Percentiles rank a stretch among this genome's conserved stretches.
Evolutionary conservation across 345 rosid genomes (phyloP).

Genomic region (Populus deltoides): DNA sequence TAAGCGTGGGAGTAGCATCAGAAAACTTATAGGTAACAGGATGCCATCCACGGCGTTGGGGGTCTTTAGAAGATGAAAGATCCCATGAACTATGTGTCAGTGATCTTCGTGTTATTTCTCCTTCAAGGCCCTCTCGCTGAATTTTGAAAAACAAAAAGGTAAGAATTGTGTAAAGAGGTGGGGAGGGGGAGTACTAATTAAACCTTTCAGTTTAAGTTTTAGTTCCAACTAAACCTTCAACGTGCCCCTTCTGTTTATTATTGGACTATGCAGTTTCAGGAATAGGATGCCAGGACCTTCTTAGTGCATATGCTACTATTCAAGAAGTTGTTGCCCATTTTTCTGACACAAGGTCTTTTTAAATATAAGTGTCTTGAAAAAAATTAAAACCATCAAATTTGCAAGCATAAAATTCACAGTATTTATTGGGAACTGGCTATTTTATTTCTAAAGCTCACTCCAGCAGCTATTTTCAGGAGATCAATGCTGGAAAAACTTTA

Average conservation of each 20-base stretch:
- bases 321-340: not conserved
- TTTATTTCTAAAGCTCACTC: not conserved
- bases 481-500: not conserved
- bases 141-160: constrained; percentile 11
- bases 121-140: constrained; percentile 80
- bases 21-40: constrained; percentile 77
- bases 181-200: not conserved
- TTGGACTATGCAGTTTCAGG: no score
- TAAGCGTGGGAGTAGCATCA: constrained; percentile 68
- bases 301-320: no score
- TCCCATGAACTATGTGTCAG: constrained; percentile 86
- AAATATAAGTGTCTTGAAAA: not conserved
- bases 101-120: constrained; percentile 74
- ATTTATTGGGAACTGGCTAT: not conserved
- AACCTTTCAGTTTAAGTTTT: not conserved
- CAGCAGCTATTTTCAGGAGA: not conserved
- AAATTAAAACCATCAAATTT: not conserved
- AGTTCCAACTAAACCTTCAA: no score
- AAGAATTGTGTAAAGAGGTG: not conserved
- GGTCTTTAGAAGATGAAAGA: constrained; percentile 67
- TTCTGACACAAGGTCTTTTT: not conserved
- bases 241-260: no score
- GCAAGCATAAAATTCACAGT: not conserved
- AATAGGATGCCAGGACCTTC: no score
- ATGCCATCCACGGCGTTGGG: constrained; percentile 89